Conservation (phyloP, 1,139 yeast genomes). For the Martiniozyma asiatica region DNA sequence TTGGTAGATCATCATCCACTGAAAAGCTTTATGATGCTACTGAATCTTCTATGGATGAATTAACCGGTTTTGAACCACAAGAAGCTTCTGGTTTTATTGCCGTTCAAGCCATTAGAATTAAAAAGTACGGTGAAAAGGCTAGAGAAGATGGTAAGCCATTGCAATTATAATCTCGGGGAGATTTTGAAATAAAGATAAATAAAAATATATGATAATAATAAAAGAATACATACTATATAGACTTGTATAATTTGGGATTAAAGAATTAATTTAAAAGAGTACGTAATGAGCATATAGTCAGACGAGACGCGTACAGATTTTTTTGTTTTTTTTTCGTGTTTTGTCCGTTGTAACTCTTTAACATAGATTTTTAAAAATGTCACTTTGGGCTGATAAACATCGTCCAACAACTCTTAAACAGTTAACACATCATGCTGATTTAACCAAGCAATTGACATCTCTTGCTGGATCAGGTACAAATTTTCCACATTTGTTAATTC, state of each 20-base stretch:
- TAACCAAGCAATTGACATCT: slow-evolving; percentile 48
- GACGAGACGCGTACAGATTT: no score
- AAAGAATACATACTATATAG: no score
- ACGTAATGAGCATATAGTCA: no score
- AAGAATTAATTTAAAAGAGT: no score
- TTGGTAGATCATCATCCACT: slow-evolving; percentile 91
- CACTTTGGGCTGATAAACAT: slow-evolving; percentile 93
- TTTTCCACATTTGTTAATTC: slow-evolving; percentile 82
- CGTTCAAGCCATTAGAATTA: slow-evolving; percentile 94
- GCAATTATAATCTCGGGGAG: slow-evolving; percentile 25
- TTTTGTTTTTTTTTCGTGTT: no score
- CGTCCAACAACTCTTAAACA: slow-evolving; percentile 61
- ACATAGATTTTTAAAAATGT: no score
- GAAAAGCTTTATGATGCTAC: slow-evolving; percentile 96
- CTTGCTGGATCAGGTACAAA: slow-evolving; percentile 56
- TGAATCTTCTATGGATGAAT: slow-evolving; percentile 97
- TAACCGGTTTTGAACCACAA: slow-evolving; percentile 94
- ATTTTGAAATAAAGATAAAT: not conserved
- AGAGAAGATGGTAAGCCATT: slow-evolving; percentile 58
- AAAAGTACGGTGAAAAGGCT: slow-evolving; percentile 94
- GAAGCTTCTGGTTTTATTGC: slow-evolving; percentile 97
- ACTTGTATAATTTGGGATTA: not conserved
- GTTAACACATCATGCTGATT: slow-evolving; percentile 54
- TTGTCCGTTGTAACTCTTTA: no score
- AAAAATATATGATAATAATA: not conserved